Percentiles rank a stretch among this genome's conserved stretches.
Evolutionary conservation across 73 alveolate species (phyloP).

Genomic region (Tetrahymena malaccensis): DNA sequence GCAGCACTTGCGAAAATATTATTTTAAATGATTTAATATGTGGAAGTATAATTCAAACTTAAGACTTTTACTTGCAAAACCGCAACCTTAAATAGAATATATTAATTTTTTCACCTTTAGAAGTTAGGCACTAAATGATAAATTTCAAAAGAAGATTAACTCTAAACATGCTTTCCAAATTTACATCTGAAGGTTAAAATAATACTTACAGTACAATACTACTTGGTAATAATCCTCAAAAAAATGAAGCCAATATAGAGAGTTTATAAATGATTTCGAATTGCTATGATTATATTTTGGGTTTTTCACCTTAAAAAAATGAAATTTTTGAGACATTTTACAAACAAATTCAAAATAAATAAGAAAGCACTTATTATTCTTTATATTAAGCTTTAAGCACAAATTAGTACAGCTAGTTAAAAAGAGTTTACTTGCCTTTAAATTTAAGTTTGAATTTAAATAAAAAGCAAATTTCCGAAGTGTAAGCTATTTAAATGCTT

Average conservation of each 20-base stretch:
- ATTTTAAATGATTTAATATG: neutral
- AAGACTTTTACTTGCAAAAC: neutral
- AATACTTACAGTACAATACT: neutral
- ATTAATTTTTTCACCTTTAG: neutral
- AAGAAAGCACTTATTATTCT: neutral
- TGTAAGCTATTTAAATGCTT: neutral
- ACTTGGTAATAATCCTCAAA: neutral
- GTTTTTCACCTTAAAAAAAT: neutral
- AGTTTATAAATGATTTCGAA: neutral
- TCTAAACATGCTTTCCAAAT: neutral
- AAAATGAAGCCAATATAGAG: neutral
- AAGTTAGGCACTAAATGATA: neutral
- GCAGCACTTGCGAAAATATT: neutral
- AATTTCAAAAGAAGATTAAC: neutral
- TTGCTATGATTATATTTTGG: neutral
- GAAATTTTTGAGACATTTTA: neutral
- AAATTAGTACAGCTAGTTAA: neutral
- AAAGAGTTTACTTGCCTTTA: neutral
- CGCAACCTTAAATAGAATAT: neutral
- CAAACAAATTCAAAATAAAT: neutral
- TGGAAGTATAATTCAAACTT: neutral
- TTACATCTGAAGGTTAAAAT: neutral
- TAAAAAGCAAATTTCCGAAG: neutral
- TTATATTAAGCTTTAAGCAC: neutral
- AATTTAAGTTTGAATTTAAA: neutral